These are phyloP conservation scores for Arthrocladium fulminans DNA, from an alignment of 2,329 filamentous ascomycete genomes.

Conservation along the genomic window DNA sequence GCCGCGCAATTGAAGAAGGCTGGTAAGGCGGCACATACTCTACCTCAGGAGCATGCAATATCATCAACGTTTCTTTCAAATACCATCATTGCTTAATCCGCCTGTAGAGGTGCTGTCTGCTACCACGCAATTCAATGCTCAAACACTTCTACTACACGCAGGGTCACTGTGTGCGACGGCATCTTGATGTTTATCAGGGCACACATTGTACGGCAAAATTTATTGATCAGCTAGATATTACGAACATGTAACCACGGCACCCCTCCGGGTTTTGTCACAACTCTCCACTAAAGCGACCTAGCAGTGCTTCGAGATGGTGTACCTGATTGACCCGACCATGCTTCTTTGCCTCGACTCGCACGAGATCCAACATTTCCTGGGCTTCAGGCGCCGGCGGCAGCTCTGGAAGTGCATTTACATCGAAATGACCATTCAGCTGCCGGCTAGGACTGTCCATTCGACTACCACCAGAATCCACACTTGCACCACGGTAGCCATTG, in stretches of 20 bases:
- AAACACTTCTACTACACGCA: no score
- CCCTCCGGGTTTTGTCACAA: background rate
- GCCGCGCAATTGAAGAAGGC: no score
- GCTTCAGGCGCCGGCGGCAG: constrained; percentile 21
- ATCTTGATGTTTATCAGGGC: no score
- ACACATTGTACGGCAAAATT: background rate
- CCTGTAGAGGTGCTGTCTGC: no score
- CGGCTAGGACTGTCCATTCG: constrained; percentile 22
- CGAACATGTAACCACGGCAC: background rate
- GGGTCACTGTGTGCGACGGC: background rate
- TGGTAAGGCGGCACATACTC: no score
- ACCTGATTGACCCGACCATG: constrained; percentile 22
- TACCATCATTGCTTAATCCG: no score
- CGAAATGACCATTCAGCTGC: constrained; percentile 23
- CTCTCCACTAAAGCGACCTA: constrained; percentile 14
- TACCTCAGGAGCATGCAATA: no score
- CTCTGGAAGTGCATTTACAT: constrained; percentile 18
- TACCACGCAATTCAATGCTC: no score
- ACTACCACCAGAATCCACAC: constrained; percentile 15
- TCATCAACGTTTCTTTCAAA: no score
- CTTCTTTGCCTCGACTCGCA: constrained; percentile 20
- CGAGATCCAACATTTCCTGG: constrained; percentile 23
- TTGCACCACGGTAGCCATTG: constrained; percentile 13
- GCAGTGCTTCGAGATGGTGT: constrained; percentile 19
- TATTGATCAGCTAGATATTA: background rate